Conservation (phyloP, 2,329 filamentous ascomycete species). For the Thelonectria olida region DNA sequence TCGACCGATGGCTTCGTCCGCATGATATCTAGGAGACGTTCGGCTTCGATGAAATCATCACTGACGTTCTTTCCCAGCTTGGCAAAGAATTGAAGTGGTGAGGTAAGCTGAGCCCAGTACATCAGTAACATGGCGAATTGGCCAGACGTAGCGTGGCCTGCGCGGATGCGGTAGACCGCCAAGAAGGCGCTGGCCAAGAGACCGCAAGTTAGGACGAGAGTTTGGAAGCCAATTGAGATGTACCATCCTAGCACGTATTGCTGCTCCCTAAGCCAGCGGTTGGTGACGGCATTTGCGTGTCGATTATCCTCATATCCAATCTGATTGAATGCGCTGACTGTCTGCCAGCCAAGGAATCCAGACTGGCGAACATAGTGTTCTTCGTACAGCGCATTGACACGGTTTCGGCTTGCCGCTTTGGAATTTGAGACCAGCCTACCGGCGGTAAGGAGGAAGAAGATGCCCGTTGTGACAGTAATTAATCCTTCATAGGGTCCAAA, state of each 20-base stretch:
- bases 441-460: slow-evolving; percentile 65
- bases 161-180: slow-evolving; percentile 72
- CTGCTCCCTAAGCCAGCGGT: slow-evolving; percentile 50
- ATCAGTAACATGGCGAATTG: slow-evolving; percentile 77
- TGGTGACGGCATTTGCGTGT: slow-evolving; percentile 60
- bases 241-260: slow-evolving; percentile 55
- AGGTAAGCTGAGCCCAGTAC: slow-evolving; percentile 78
- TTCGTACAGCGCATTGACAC: slow-evolving; percentile 63
- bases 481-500: slow-evolving; percentile 71
- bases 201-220: slow-evolving; percentile 73
- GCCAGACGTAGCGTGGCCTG: slow-evolving; percentile 67
- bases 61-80: slow-evolving; percentile 64
- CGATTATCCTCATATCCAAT: slow-evolving; percentile 64
- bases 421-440: slow-evolving; percentile 61
- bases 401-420: slow-evolving; percentile 58
- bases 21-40: slow-evolving; percentile 67
- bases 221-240: slow-evolving; percentile 64
- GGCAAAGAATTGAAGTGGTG: slow-evolving; percentile 76
- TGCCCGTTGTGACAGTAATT: slow-evolving; percentile 67
- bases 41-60: slow-evolving; percentile 65
- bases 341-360: slow-evolving; percentile 68
- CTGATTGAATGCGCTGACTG: slow-evolving; percentile 68
- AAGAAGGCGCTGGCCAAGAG: slow-evolving; percentile 71
- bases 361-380: slow-evolving; percentile 65
- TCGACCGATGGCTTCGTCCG: slow-evolving; percentile 63